Evolutionary conservation across 306 rosid species (phyloP).

Genomic region (Glycine soja): DNA sequence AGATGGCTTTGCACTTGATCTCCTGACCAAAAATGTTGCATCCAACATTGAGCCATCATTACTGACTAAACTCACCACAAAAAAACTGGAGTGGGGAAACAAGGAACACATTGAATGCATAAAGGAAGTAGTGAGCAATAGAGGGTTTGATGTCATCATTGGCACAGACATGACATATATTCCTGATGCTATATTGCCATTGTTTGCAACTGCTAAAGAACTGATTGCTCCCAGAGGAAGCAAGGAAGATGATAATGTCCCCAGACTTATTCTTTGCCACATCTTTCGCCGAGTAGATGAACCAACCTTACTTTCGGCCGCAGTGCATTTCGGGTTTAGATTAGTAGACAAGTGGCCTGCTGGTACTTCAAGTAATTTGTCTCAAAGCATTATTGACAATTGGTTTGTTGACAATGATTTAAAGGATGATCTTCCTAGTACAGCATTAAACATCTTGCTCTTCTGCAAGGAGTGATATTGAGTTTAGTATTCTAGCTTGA

Average conservation of each 20-base stretch:
- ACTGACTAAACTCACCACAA: conserved; percentile 56
- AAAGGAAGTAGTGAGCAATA: conserved; percentile 52
- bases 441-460: conserved; percentile 74
- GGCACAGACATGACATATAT: conserved; percentile 92
- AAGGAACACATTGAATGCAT: conserved; percentile 68
- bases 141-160: conserved; percentile 78
- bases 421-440: conserved; percentile 56
- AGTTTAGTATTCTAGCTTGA: conserved; percentile 30
- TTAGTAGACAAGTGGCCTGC: conserved; percentile 74
- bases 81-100: conserved; percentile 79
- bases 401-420: conserved; percentile 70
- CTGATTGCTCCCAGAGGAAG: conserved; percentile 57
- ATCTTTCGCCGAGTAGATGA: conserved; percentile 79
- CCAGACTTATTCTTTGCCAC: conserved; percentile 79
- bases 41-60: conserved; percentile 63
- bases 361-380: conserved; percentile 42
- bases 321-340: conserved; percentile 67
- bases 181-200: conserved; percentile 77
- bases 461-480: conserved; percentile 55
- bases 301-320: conserved; percentile 75
- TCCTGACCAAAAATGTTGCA: conserved; percentile 66
- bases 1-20: conserved; percentile 70
- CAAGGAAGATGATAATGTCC: conserved; percentile 40
- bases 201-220: conserved; percentile 82
- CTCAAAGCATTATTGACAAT: conserved; percentile 54